Evolutionary conservation across 805 yeast species (phyloP), one percentile per base, ranked within the genome.

Genomic region (Aciculoconidium aculeatum): DNA sequence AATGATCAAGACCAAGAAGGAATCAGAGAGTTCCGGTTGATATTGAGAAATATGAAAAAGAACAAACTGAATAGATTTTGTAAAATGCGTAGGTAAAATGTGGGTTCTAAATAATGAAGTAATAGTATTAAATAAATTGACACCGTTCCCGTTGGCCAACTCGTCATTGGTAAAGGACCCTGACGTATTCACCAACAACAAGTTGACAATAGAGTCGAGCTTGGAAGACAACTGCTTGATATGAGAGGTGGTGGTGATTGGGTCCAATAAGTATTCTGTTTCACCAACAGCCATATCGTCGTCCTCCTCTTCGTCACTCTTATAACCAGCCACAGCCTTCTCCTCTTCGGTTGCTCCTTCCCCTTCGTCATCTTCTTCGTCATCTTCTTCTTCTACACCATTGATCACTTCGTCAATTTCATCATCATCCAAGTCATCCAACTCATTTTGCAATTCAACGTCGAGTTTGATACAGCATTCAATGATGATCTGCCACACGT

Each of bases 51-150:
- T 67, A 40, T 78, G 78, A 56, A 90, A 90, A 53, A 88, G 55
- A 15, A 88, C 61, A 49, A 82, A 90, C 55, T 90, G 98, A 13
- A 85, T 78, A 22, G 87, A 79, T 46, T 84, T 77, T 8, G 97
- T 90, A 52, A 81, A 80, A 54, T 88, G 95, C 2, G 98, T 92
- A 14, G 96, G 94, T 37, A 90, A 62, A 21, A 92, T 72, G 43
- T 85, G 92, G 1, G 86, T 70, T 46, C 77, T 78, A 67, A 90
- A 90, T 15, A 84, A 62, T 1, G 88, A 73, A 1, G 82, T 72
- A 32, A 92, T 61, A 2, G 84, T 79, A 41, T 79, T 80, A 60
- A 79, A 90, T 10, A 84, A 59, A 9, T 67, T 56, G 6, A 85
- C 71, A 1, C 87, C 85, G 34, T 71, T 75, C 9, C 83, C 87